phyloP scores from a whole-genome alignment of 495 filamentous ascomycete species.

The Aspergillus mulundensis region DNA sequence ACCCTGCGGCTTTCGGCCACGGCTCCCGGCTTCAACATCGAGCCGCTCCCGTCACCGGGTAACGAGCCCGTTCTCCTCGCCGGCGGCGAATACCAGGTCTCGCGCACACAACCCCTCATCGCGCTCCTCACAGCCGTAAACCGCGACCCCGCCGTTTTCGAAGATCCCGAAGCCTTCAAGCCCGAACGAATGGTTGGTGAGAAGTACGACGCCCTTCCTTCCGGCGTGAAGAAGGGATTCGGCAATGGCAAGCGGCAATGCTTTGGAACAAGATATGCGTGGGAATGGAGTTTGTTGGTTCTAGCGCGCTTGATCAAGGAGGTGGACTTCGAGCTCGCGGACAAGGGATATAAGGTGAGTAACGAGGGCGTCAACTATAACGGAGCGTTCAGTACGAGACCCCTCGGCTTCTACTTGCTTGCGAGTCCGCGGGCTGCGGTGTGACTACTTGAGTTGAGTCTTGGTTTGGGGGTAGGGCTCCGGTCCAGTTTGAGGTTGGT shows the following conservation, averaged over 20 bases:
- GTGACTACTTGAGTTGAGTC: not conserved
- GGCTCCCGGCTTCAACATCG: slow-evolving; percentile 60
- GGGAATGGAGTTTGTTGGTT: slow-evolving; percentile 50
- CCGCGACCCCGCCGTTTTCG: slow-evolving; percentile 64
- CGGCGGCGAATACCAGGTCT: slow-evolving; percentile 64
- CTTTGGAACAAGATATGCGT: slow-evolving; percentile 62
- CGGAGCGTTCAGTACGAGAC: slow-evolving; percentile 38
- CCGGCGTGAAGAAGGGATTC: slow-evolving; percentile 61
- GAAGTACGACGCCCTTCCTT: slow-evolving; percentile 54
- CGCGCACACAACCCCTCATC: slow-evolving; percentile 57
- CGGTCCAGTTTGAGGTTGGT: not conserved
- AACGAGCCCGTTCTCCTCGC: slow-evolving; percentile 47
- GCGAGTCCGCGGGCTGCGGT: not conserved
- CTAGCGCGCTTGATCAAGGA: slow-evolving; percentile 40
- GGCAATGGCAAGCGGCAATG: slow-evolving; percentile 69
- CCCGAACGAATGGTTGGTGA: slow-evolving; percentile 69
- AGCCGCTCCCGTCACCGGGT: slow-evolving; percentile 43
- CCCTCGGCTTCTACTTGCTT: slow-evolving; percentile 27
- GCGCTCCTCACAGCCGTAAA: slow-evolving; percentile 62
- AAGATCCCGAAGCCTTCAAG: slow-evolving; percentile 59
- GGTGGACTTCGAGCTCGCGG: slow-evolving; percentile 41
- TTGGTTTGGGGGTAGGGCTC: not conserved
- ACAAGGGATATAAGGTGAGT: slow-evolving; percentile 30
- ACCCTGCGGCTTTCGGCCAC: slow-evolving; percentile 64
- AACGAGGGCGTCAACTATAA: slow-evolving; percentile 30